Conservation (phyloP, 1,284 basidiomycete species). For the Vanrija sp. region DNA sequence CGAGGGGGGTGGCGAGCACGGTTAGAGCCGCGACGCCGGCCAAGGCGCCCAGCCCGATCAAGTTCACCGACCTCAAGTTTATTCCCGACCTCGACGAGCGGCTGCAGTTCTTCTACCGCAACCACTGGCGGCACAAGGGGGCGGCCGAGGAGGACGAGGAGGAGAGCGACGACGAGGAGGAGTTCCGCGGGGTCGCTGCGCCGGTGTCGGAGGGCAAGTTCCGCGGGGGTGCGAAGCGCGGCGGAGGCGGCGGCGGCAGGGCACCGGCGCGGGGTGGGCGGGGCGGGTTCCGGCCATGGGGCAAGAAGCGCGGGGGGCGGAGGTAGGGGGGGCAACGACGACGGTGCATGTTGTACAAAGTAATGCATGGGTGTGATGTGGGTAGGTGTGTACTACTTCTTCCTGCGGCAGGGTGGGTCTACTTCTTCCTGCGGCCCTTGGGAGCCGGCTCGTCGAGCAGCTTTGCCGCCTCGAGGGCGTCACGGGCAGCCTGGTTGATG, state of each 20-base stretch:
- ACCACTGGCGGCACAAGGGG: conserved; percentile 28
- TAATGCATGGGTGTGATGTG: too few species aligned
- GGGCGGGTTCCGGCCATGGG: neutral
- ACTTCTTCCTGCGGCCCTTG: conserved; percentile 7
- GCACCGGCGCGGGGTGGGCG: neutral
- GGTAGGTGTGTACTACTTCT: neutral
- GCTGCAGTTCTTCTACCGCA: conserved; percentile 28
- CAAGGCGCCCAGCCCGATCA: neutral
- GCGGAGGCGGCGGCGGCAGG: neutral
- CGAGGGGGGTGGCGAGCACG: neutral
- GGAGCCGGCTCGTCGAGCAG: conserved; percentile 56
- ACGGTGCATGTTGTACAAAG: too few species aligned
- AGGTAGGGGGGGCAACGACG: too few species aligned
- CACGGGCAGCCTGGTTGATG: conserved; percentile 82
- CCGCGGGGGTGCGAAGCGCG: neutral
- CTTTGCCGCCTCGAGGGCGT: conserved; percentile 76
- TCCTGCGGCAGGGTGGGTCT: neutral
- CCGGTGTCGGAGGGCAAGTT: conserved; percentile 1
- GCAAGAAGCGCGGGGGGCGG: too few species aligned
- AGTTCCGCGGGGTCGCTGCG: neutral
- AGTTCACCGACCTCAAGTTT: conserved; percentile 12
- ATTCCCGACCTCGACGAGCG: conserved; percentile 19
- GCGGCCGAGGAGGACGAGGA: neutral
- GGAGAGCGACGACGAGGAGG: neutral
- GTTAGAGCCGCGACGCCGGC: too few species aligned